Conservation (phyloP, 768 basidiomycete genomes). For the Lactifluus rugatus region DNA sequence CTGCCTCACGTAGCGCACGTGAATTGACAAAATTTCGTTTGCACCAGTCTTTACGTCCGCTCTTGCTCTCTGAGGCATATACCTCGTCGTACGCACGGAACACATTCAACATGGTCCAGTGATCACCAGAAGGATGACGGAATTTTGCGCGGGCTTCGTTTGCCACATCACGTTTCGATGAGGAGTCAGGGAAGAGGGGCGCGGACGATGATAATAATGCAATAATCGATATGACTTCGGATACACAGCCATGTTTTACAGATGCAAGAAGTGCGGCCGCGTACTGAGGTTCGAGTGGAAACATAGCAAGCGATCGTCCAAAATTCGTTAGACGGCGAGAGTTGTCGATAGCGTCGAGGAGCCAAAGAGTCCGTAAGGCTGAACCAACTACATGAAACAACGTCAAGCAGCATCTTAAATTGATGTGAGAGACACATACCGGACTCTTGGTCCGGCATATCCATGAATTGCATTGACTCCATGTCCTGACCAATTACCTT, state of each 20-base stretch:
- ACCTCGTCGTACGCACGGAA: constrained; percentile 72
- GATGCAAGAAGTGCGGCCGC: constrained; percentile 77
- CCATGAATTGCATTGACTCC: constrained; percentile 80
- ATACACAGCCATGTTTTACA: constrained; percentile 56
- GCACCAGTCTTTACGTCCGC: constrained; percentile 66
- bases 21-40: constrained; percentile 73
- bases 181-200: constrained; percentile 69
- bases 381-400: constrained; percentile 37
- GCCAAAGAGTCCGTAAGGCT: constrained; percentile 62
- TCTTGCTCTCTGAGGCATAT: constrained; percentile 37
- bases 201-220: constrained; percentile 75
- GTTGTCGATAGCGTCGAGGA: constrained; percentile 70
- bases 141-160: constrained; percentile 69
- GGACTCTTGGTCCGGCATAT: constrained; percentile 65
- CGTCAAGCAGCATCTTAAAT: neutral
- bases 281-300: constrained; percentile 83
- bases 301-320: constrained; percentile 79
- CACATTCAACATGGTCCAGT: constrained; percentile 83
- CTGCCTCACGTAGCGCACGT: constrained; percentile 67
- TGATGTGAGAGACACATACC: constrained; percentile 39
- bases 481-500: constrained; percentile 77
- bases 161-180: constrained; percentile 64
- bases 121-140: constrained; percentile 78
- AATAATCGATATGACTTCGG: constrained; percentile 76
- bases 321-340: constrained; percentile 55